These are phyloP conservation scores for Capniomyces stellatus DNA, from an alignment of 371 early-diverging fungal species.

Conservation along the genomic window DNA sequence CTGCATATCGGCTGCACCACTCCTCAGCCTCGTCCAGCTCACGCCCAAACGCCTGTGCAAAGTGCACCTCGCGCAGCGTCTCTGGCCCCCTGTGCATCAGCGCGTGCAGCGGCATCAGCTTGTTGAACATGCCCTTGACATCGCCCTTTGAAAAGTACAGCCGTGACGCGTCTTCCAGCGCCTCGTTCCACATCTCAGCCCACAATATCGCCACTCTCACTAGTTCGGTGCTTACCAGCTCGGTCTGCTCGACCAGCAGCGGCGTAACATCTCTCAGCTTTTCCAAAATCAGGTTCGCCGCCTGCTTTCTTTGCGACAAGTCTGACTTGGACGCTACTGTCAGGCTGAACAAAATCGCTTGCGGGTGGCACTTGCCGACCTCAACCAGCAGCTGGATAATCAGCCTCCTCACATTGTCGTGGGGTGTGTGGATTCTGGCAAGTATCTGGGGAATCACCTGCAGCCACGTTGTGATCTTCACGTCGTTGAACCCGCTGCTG, in stretches of 20 bases:
- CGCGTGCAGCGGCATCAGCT: constrained; percentile 73
- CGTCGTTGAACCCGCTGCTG: constrained; percentile 70
- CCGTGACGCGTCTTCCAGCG: constrained; percentile 78
- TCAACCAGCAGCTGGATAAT: constrained; percentile 81
- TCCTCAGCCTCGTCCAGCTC: constrained; percentile 85
- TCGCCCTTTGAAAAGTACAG: constrained; percentile 76
- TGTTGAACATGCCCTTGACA: constrained; percentile 80
- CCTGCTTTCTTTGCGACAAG: constrained; percentile 49
- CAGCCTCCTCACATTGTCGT: constrained; percentile 60
- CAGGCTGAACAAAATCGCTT: constrained; percentile 88
- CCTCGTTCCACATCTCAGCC: constrained; percentile 98
- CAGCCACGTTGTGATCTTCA: constrained; percentile 90
- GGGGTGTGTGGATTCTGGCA: constrained; percentile 84
- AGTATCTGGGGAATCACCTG: constrained; percentile 97
- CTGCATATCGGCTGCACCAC: constrained; percentile 65
- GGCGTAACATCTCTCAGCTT: constrained; percentile 75
- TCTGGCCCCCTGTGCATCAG: constrained; percentile 83
- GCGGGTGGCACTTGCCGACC: constrained; percentile 90
- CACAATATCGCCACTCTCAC: constrained; percentile 91
- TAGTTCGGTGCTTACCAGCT: constrained; percentile 88
- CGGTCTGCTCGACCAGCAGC: constrained; percentile 75
- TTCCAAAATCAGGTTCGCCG: constrained; percentile 81
- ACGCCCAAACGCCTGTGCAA: constrained; percentile 84
- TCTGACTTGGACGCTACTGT: constrained; percentile 93
- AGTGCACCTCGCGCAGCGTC: constrained; percentile 82